A percentile compares a stretch with the other conserved stretches of the same genome.
Evolutionary conservation across 2,329 filamentous ascomycete genomes (phyloP).

Genomic region (Fusarium sp.): DNA sequence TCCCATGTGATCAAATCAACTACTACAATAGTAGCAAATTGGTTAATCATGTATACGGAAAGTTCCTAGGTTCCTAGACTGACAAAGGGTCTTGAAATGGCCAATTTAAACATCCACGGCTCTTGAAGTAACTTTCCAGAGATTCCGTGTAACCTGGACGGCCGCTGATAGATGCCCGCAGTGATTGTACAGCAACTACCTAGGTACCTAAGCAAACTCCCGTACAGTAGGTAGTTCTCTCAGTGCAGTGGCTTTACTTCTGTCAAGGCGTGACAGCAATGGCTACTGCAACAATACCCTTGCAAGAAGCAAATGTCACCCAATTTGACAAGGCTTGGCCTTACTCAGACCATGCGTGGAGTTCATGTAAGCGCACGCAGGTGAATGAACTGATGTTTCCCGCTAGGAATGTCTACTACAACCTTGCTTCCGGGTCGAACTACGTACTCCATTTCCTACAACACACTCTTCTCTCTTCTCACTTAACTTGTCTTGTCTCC

Average conservation of each 20-base stretch:
- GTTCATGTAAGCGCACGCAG: constrained; percentile 40
- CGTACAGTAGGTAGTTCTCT: not conserved
- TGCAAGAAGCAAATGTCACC: constrained; percentile 22
- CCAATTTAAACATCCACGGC: constrained; percentile 15
- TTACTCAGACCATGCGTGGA: constrained; percentile 42
- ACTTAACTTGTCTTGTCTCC: not conserved
- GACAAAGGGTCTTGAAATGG: constrained; percentile 3
- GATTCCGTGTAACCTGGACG: constrained; percentile 37
- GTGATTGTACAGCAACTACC: constrained; percentile 2
- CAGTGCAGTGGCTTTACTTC: constrained; percentile 15
- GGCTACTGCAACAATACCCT: constrained; percentile 7
- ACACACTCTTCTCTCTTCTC: constrained; percentile 24
- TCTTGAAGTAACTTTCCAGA: constrained; percentile 22
- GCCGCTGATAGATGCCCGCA: constrained; percentile 7
- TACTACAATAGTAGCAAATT: constrained; percentile 12
- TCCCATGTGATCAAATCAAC: constrained; percentile 30
- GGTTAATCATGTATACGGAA: constrained; percentile 20
- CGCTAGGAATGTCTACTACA: constrained; percentile 8
- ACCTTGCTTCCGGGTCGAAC: constrained; percentile 11
- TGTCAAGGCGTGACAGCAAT: constrained; percentile 1
- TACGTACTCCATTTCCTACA: constrained; percentile 3
- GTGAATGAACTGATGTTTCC: constrained; percentile 38
- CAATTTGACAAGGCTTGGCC: constrained; percentile 23
- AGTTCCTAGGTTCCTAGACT: constrained; percentile 22
- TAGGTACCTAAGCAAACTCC: constrained; percentile 10